Percentiles rank a stretch among this genome's conserved stretches.
phyloP scores from a whole-genome alignment of 129 eudicot species.

The Lonicera japonica region DNA sequence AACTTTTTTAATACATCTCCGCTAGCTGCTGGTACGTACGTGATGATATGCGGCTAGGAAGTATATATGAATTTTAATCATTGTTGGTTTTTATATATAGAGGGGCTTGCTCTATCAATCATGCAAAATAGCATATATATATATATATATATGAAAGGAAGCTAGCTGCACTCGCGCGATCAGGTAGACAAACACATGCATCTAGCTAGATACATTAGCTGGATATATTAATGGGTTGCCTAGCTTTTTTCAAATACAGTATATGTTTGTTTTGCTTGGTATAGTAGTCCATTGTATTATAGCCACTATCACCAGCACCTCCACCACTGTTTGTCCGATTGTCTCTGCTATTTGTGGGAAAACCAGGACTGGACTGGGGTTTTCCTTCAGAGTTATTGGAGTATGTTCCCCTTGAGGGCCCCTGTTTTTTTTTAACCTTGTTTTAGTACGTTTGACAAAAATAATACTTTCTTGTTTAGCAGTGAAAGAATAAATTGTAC shows the following conservation, averaged over 20 bases:
- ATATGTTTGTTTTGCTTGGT: conserved; percentile 56
- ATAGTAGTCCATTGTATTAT: conserved; percentile 58
- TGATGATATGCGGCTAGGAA: too few relatives aligned
- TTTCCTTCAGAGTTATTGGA: conserved; percentile 24
- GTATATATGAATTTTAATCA: too few relatives aligned
- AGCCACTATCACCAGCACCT: conserved; percentile 67
- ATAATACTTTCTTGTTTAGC: background rate
- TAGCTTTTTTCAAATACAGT: conserved; percentile 28
- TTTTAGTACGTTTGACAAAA: conserved; percentile 13
- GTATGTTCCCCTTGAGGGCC: conserved; percentile 30
- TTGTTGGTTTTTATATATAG: too few relatives aligned
- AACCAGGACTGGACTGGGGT: conserved; percentile 40
- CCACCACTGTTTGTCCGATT: conserved; percentile 80
- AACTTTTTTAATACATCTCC: too few relatives aligned
- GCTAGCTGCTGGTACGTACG: too few relatives aligned
- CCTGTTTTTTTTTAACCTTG: conserved; percentile 27
- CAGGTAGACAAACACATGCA: too few relatives aligned
- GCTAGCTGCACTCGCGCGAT: too few relatives aligned
- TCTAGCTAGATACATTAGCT: conserved; percentile 23
- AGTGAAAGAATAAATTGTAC: background rate
- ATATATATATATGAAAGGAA: too few relatives aligned
- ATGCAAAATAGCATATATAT: too few relatives aligned
- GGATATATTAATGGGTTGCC: conserved; percentile 30
- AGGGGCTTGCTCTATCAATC: too few relatives aligned
- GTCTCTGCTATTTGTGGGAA: conserved; percentile 33